Base-by-base conservation (phyloP, 305 asterid species). In the Plantago coronopus region DNA sequence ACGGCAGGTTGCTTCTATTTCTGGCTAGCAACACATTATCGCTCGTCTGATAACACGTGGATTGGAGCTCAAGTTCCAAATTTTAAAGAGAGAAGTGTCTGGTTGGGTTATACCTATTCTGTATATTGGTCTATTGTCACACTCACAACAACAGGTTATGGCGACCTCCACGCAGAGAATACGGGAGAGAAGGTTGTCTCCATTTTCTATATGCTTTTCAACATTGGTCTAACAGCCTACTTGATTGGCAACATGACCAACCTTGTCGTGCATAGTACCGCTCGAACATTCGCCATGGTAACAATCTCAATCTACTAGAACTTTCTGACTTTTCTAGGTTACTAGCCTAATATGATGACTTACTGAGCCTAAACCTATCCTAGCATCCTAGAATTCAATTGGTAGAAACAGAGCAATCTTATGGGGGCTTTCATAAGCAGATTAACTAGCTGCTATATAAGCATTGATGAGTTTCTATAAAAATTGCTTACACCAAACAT, bases 221-320 rank as follows among this genome's bases (percentile, higher is more conserved):
- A 86, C 81, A 88, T 88, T 51, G 95, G 98, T 59, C 96, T 88
- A 49, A 88, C 93, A 5, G 93, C 98, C 72, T 91, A 91, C 74
- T 42, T 91, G 53, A 91, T 86, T 23, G 98, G 98, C 11, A 91
- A 86, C 86, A 88, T 91, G 95, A 88, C 96, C 71, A 88, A 81
- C 79, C 95, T 91, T 53, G 66, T 91, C 9, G 96, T 91, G 72
- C 96, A 84, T 48, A 86, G 87, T 55, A 76, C 91, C 12, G 73
- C 72, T 64, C 79, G 81, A 64, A 88, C 95, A 23, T 87, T 88
- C 31, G 88, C 82, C 66, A 83, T 88, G 96, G 98, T 91, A 88
- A 73, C 42, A 49, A 38, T 42, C 59, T 51, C 42, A 51, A 48
- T 47, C 53, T 2, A 37, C 13, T 13, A 47, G 8, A 11, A 20